Evolutionary conservation across 345 rosid species (phyloP), one percentile per base, ranked within the genome.

Genomic region (Gossypium bickii): DNA sequence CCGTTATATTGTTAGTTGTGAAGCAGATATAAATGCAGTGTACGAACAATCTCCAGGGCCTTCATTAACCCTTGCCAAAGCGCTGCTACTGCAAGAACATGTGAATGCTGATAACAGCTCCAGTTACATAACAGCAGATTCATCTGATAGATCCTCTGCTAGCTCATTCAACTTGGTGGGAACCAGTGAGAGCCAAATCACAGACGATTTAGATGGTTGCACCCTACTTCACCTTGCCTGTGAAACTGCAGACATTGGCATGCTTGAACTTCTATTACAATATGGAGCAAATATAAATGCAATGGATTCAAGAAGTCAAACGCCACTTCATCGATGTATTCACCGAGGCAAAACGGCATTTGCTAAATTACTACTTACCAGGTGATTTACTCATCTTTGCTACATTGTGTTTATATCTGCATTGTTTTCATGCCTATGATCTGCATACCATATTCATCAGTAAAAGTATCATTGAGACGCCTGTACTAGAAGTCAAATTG

Each of bases 221-320:
- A 78, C 97, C 52, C 82, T 96, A 72, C 93, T 96, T 79, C 98
- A 96, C 82, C 97, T 94, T 60, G 99, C 99, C 70, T 96, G 97
- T 86, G 97, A 93, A 85, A 83, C 92, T 73, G 90, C 90, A 12
- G 99, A 96, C 78, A 83, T 96, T 55, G 98, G 99, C 78, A 93
- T 96, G 99, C 82, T 93, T 9, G 99, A 96, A 85, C 95, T 96
- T 80, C 91, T 96, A 41, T 83, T 96, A 45, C 99, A 96, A 74
- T 96, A 92, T 62, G 97, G 98, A 74, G 97, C 99, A 52, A 87
- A 87, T 80, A 82, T 89, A 77, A 90, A 93, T 77, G 84, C 92
- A 52, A 79, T 77, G 12, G 98, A 92, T 84, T 87, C 93, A 57
- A 85, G 82, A 79, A 97, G 97, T 75, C 92, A 88, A 68, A 88